Evolutionary conservation across 1,284 basidiomycete species (phyloP), one percentile per base, ranked within the genome.

Genomic region (Anthracocystis walkeri): DNA sequence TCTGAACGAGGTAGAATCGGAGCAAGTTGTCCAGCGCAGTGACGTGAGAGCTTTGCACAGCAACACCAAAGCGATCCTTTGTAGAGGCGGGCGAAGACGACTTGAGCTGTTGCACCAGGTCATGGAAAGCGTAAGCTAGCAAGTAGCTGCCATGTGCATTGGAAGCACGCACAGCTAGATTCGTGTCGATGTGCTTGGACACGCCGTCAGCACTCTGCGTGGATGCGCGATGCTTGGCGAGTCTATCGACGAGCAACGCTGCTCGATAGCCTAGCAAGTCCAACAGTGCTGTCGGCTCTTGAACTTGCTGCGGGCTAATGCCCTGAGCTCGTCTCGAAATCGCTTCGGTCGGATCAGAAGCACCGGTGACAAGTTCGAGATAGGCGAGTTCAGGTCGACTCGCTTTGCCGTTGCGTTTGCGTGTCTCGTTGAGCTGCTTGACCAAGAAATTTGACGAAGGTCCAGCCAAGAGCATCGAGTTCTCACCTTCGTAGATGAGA

Each of bases 401-500:
- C 3, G 69, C 65, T 42, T 64, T 69, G 20, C 63, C 66, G 3
- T 54, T 55, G 42, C 62, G 50, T 29, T 64, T 63, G 12, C 60
- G 58, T 1, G 60, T 64, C 48, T 76, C 62, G 50, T 58, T 51
- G 46, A 79, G 67, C 60, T 77, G 67, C 62, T 78, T 79, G 62
- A 79, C 52, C 42, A 79, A 57, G 52, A 81, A 81, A 58, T 78
- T 79, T 38, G 78, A 66, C 5, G 68, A 74, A 1, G 79, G 79
- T 5, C 77, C 77, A 6, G 73, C 65, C 27, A 81, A 54, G 14
- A 81, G 69, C 75, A 81, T 79, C 44, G 79, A 71, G 40, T 79
- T 81, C 20, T 81, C 79, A 5, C 78, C 79, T 46, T 81, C 79
- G 46, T 81, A 81, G 33, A 77, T 81, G 21, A 81, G 58, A 12